Evolutionary conservation across 129 eudicot species (phyloP), one percentile per base, ranked within the genome.

Genomic region (Tanacetum coccineum): DNA sequence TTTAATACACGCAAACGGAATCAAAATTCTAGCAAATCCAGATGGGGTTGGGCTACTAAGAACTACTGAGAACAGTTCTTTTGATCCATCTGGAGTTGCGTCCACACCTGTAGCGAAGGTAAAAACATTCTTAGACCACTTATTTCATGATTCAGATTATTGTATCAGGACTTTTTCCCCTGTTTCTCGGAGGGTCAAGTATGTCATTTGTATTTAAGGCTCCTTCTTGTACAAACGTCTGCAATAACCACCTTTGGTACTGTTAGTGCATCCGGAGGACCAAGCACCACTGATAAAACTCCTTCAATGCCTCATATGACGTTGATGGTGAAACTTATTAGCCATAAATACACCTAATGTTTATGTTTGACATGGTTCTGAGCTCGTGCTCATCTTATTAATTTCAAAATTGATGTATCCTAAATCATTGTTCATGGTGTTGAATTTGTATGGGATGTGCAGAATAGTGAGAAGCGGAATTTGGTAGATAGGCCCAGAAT

Each of bases 381-480:
- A 4, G 36, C 4, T 30, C 6, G 36, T 30, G 36, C 36, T 30
- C 36, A 30, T 30, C 7, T 30, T 30, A 30, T 30, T 30, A 30
- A 0, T 30, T 30, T 30, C 36, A 30, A 30, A 30, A 30, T 1
- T 30, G 36, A 30, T 30, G 7, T 30, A 30, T 30, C 36, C 7
- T 78, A 36, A 36, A 17, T 40, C 26, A 4, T 5, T 73, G 28
- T 21, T 54, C 47, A 64, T 55, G 45, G 56, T 65, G 47, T 30
- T 62, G 20, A 28, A 13, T 56, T 52, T 79, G 60, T 62, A n/a
- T 13, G n/a, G 54, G 14, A 20, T 19, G 26, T 65, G 72, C 18
- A 88, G 92, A 88, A 74, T 81, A 83, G 81, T 3, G 89, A 88
- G 14, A 85, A 53, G 66, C 81, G 84, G 51, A 85, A 67, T 72